Evolutionary conservation across 139 green algal species (phyloP).

Genomic region (Chlamydomonas schloesseri): DNA sequence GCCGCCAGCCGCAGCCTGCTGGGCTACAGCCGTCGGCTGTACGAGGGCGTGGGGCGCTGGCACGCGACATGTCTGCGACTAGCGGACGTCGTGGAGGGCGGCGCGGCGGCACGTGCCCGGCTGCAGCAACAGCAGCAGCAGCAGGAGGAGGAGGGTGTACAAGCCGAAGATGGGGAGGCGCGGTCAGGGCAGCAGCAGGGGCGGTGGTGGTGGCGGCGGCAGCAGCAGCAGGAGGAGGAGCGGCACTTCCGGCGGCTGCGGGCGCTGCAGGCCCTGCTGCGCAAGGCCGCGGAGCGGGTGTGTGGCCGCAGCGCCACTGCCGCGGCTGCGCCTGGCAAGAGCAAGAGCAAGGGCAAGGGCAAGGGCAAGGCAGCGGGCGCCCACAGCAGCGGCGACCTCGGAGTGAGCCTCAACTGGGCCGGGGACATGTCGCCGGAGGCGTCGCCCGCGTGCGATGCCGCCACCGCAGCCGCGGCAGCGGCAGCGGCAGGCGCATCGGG

Average conservation of each 20-base stretch:
- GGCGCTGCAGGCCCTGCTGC: not conserved
- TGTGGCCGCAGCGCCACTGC: not conserved
- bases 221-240: too few relatives aligned
- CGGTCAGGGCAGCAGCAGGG: not conserved
- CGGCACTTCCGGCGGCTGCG: not conserved
- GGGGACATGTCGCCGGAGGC: too few relatives aligned
- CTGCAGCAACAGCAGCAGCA: not conserved
- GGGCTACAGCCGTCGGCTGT: not conserved
- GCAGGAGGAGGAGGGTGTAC: too few relatives aligned
- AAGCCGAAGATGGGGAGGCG: not conserved
- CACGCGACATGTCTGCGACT: not conserved
- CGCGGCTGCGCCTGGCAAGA: too few relatives aligned
- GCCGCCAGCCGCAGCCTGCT: not conserved
- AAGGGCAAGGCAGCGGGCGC: too few relatives aligned
- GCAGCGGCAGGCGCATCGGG: too few relatives aligned
- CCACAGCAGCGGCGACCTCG: too few relatives aligned
- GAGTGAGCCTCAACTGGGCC: too few relatives aligned
- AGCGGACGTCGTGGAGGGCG: not conserved
- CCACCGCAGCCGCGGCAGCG: too few relatives aligned
- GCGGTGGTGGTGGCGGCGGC: too few relatives aligned
- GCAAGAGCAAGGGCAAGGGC: too few relatives aligned
- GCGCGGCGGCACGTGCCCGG: not conserved
- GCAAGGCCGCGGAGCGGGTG: not conserved
- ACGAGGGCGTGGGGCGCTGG: not conserved
- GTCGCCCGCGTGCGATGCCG: too few relatives aligned